Evolutionary conservation across 164 flowering plant species (phyloP).

Genomic region (Buxus sempervirens): DNA sequence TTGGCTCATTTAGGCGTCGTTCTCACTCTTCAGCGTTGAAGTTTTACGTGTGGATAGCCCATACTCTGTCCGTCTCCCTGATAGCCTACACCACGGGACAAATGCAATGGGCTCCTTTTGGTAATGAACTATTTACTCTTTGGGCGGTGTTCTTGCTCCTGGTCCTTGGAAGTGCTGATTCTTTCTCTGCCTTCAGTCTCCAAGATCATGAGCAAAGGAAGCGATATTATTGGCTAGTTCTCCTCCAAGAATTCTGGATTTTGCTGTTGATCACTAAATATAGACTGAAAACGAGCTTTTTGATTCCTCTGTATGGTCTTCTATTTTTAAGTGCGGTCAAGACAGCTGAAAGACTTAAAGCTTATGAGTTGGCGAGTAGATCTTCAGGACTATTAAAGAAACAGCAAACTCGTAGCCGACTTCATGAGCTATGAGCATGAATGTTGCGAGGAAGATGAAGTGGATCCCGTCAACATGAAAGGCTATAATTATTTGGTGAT

Average conservation of each 20-base stretch:
- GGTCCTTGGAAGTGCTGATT: not conserved
- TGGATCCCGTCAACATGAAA: not conserved
- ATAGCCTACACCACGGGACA: not conserved
- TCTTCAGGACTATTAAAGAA: not conserved
- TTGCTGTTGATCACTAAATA: not conserved
- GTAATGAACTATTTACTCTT: not conserved
- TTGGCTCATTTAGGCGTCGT: constrained; percentile 5
- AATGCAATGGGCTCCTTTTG: not conserved
- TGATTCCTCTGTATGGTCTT: not conserved
- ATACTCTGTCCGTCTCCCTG: not conserved
- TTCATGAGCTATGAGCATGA: constrained; percentile 6
- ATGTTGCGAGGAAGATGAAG: not conserved
- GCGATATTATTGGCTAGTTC: not conserved
- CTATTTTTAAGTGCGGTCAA: not conserved
- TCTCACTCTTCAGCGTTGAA: not conserved
- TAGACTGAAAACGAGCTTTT: not conserved
- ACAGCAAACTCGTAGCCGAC: not conserved
- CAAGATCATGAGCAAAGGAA: constrained; percentile 7
- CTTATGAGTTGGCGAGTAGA: not conserved
- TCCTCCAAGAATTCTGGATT: not conserved
- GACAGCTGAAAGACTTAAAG: not conserved
- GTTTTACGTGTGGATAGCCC: not conserved
- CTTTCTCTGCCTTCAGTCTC: constrained; percentile 8
- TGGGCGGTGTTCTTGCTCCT: not conserved
- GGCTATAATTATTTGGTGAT: constrained; percentile 3